Evolutionary conservation across 2,329 filamentous ascomycete genomes (phyloP).

Genomic region (Grosmannia huntii): DNA sequence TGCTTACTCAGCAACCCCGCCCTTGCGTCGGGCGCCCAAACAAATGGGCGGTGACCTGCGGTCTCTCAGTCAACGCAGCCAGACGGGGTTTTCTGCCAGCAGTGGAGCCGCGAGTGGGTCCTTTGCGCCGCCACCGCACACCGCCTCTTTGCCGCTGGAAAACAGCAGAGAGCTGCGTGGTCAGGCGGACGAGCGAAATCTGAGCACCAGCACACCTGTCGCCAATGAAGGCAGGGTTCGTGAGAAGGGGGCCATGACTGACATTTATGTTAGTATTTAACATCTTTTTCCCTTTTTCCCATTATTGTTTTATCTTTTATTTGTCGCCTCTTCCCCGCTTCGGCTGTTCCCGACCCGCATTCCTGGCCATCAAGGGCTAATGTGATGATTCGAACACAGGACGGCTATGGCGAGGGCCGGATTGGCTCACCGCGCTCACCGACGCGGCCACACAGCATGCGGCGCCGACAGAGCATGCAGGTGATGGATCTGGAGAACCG

Average conservation of each 20-base stretch:
- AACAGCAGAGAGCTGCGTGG: constrained; percentile 5
- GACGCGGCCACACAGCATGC: constrained; percentile 88
- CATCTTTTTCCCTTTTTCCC: constrained; percentile 2
- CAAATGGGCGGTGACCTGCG: constrained; percentile 66
- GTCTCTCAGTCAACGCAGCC: constrained; percentile 44
- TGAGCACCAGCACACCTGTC: constrained; percentile 36
- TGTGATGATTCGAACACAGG: constrained; percentile 34
- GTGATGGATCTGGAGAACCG: constrained; percentile 79
- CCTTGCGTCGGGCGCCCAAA: constrained; percentile 56
- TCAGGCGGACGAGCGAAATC: background rate
- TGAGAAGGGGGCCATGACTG: constrained; percentile 66
- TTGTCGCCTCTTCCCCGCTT: background rate
- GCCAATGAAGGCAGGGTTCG: constrained; percentile 81
- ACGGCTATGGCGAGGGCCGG: constrained; percentile 84
- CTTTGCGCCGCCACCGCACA: constrained; percentile 6
- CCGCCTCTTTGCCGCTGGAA: constrained; percentile 11
- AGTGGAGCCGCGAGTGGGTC: background rate
- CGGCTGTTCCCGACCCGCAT: background rate
- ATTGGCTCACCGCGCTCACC: constrained; percentile 82
- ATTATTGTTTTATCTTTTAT: background rate
- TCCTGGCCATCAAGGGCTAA: background rate
- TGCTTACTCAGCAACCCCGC: constrained; percentile 42
- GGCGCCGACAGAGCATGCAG: constrained; percentile 95
- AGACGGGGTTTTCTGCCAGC: constrained; percentile 8
- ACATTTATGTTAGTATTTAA: constrained; percentile 71